Evolutionary conservation across 1,284 basidiomycete genomes (phyloP).

Genomic region (Ceratobasidium sp.): DNA sequence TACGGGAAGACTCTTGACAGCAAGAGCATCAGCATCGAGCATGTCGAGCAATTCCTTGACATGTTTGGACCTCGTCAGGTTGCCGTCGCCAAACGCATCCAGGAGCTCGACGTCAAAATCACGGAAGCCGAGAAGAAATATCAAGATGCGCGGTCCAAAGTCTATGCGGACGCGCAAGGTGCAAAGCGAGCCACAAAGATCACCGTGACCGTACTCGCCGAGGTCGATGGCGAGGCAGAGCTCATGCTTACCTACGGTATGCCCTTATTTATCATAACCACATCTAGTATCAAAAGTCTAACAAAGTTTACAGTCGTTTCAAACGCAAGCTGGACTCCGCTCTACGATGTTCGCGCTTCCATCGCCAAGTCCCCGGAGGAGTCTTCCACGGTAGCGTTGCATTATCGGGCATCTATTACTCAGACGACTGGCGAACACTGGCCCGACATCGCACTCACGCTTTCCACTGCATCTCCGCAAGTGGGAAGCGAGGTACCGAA

Average conservation of each 20-base stretch:
- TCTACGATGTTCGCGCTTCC: constrained; percentile 49
- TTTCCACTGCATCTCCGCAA: constrained; percentile 48
- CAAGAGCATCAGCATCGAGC: constrained; percentile 41
- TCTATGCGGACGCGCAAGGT: constrained; percentile 37
- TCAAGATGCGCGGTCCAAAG: constrained; percentile 23
- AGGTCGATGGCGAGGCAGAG: constrained; percentile 44
- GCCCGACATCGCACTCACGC: constrained; percentile 46
- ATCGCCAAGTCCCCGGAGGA: constrained; percentile 37
- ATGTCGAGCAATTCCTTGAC: constrained; percentile 46
- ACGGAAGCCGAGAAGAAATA: constrained; percentile 36
- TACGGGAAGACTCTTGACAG: constrained; percentile 46
- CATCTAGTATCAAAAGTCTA: background rate
- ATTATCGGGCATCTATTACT: constrained; percentile 49
- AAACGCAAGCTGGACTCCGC: constrained; percentile 48
- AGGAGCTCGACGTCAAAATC: constrained; percentile 40
- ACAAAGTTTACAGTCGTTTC: constrained; percentile 46
- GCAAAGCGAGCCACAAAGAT: constrained; percentile 44
- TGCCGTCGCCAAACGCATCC: constrained; percentile 33
- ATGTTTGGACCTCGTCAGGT: constrained; percentile 43
- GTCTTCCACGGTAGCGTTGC: constrained; percentile 43
- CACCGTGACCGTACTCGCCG: constrained; percentile 45
- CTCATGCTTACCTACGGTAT: constrained; percentile 46
- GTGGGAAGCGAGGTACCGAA: constrained; percentile 46
- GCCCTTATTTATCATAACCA: background rate
- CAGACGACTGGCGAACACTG: constrained; percentile 49